Conservation (phyloP, 2,329 filamentous ascomycete genomes). For the Aspergillus quadricinctus region DNA sequence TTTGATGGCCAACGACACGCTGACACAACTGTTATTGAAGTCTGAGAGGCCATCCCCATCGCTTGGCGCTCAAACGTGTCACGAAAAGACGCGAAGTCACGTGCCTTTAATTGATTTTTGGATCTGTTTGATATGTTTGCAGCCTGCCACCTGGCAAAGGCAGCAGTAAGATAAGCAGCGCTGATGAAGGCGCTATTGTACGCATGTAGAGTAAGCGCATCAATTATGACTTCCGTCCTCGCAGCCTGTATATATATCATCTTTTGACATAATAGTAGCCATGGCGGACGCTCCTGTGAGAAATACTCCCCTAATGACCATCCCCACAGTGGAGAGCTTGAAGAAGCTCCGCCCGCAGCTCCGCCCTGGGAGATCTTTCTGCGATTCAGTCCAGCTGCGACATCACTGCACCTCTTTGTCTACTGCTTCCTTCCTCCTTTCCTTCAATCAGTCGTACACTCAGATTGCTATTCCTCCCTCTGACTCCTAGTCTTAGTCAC, state of each 20-base stretch:
- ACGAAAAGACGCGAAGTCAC: slow-evolving; percentile 12
- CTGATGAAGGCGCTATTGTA: not conserved
- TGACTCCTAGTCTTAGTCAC: not conserved
- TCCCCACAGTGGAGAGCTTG: not conserved
- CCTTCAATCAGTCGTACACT: not conserved
- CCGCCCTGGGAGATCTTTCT: not conserved
- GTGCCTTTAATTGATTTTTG: slow-evolving; percentile 6
- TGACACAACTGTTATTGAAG: not conserved
- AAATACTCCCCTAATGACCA: not conserved
- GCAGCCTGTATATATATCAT: not conserved
- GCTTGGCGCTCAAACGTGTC: slow-evolving; percentile 1
- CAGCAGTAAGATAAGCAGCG: not conserved
- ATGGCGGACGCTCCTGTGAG: not conserved
- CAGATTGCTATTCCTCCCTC: not conserved
- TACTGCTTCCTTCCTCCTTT: not conserved
- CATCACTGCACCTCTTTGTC: not conserved
- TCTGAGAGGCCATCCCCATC: not conserved
- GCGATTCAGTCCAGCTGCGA: not conserved
- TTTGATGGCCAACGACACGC: not conserved
- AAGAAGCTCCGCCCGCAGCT: not conserved
- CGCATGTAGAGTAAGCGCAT: not conserved
- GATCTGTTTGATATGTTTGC: slow-evolving; percentile 16
- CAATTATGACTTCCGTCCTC: not conserved
- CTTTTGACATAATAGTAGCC: not conserved
- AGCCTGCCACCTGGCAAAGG: not conserved